A percentile compares a stretch with the other conserved stretches of the same genome.
Conservation (phyloP, 2,329 filamentous ascomycete species). For the Pyrenophora tritici-repentis region DNA sequence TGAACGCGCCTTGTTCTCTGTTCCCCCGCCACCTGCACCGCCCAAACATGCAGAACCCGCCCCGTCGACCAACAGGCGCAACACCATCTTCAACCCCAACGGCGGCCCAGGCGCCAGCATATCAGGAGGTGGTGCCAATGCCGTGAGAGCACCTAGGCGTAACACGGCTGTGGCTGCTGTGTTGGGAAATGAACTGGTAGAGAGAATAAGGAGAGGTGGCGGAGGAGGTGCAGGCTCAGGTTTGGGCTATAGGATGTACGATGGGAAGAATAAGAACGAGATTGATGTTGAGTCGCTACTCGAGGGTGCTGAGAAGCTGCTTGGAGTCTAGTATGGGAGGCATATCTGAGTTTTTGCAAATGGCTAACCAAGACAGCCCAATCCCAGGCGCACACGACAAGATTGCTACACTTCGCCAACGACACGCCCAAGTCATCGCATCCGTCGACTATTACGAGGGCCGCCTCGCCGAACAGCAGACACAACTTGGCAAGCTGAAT, state of each 20-base stretch:
- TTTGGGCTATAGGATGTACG: constrained; percentile 49
- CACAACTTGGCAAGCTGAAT: constrained; percentile 75
- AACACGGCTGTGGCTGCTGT: constrained; percentile 90
- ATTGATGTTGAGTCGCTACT: constrained; percentile 86
- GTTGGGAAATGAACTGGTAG: constrained; percentile 83
- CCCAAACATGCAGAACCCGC: constrained; percentile 54
- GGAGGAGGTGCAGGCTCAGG: constrained; percentile 59
- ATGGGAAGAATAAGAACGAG: constrained; percentile 64
- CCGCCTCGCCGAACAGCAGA: constrained; percentile 75
- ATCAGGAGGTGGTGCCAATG: constrained; percentile 46
- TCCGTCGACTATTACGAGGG: constrained; percentile 82
- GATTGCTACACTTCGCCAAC: constrained; percentile 72
- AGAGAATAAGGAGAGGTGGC: constrained; percentile 69
- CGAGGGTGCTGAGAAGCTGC: constrained; percentile 85
- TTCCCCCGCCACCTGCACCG: constrained; percentile 69
- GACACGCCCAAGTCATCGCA: constrained; percentile 71
- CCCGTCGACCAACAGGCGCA: constrained; percentile 50
- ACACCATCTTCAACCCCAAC: constrained; percentile 54
- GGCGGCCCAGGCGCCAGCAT: constrained; percentile 37
- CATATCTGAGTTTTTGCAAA: fast-evolving
- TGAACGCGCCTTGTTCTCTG: constrained; percentile 92
- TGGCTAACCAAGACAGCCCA: constrained; percentile 54
- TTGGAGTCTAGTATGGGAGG: constrained; percentile 72
- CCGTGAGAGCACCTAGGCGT: constrained; percentile 62
- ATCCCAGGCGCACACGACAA: constrained; percentile 77